Percentiles rank a stretch among this genome's conserved stretches.
These are phyloP conservation scores for Morella rubra DNA, from an alignment of 306 rosid species.

Conservation along the genomic window DNA sequence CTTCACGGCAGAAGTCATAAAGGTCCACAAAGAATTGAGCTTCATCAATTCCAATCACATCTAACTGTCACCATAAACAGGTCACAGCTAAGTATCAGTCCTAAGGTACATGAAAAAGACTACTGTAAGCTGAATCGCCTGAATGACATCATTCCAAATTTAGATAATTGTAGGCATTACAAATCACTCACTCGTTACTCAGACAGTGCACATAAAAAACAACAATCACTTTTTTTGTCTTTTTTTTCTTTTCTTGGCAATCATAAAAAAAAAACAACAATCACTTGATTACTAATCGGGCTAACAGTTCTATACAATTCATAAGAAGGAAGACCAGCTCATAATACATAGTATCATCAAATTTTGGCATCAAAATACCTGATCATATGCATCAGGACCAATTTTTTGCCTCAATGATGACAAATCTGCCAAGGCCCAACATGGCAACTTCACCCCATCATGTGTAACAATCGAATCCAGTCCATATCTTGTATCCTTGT, in stretches of 20 bases:
- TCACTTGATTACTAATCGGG: background rate
- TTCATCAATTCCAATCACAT: constrained; percentile 90
- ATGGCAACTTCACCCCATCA: constrained; percentile 76
- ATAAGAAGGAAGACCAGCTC: constrained; percentile 2
- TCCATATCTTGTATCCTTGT: constrained; percentile 84
- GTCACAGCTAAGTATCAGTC: background rate
- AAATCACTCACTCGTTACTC: background rate
- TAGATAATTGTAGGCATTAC: background rate
- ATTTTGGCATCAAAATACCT: constrained; percentile 45
- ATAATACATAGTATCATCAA: constrained; percentile 9
- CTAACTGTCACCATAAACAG: constrained; percentile 52
- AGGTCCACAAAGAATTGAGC: constrained; percentile 90
- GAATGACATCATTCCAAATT: background rate
- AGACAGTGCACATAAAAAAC: background rate
- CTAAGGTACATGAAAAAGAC: constrained; percentile 4
- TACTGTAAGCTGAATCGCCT: background rate
- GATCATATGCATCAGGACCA: constrained; percentile 64
- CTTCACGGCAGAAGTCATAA: constrained; percentile 84
- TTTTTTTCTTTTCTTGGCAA: background rate
- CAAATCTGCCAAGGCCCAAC: constrained; percentile 69
- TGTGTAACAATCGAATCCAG: constrained; percentile 89
- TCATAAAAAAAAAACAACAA: background rate
- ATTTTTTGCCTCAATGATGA: constrained; percentile 72
- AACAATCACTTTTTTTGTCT: background rate
- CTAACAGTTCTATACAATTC: background rate